These are phyloP conservation scores for Candida stauntonica DNA, from an alignment of 805 yeast species.

Conservation along the genomic window DNA sequence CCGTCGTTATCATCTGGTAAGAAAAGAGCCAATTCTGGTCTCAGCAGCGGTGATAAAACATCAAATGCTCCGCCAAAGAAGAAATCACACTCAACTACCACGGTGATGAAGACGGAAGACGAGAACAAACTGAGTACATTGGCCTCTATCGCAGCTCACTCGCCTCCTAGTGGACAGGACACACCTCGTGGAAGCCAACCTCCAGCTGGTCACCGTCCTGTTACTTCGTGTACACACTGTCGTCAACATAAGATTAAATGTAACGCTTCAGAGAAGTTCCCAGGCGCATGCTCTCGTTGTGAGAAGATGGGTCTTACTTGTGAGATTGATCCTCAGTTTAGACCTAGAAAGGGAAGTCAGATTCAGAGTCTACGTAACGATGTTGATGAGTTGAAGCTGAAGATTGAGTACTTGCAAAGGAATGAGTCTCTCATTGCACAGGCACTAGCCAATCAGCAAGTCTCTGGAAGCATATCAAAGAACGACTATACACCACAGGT, in stretches of 20 bases:
- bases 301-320: constrained; percentile 74
- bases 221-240: constrained; percentile 90
- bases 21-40: not conserved
- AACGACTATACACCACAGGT: constrained; percentile 19
- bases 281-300: constrained; percentile 80
- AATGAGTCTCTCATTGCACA: constrained; percentile 67
- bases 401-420: constrained; percentile 60
- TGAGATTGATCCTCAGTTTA: constrained; percentile 86
- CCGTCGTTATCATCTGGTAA: constrained; percentile 5
- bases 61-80: constrained; percentile 7
- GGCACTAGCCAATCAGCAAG: constrained; percentile 38
- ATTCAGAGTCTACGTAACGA: constrained; percentile 80
- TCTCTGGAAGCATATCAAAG: constrained; percentile 5
- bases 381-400: constrained; percentile 71
- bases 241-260: constrained; percentile 93
- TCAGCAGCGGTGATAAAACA: too few relatives aligned
- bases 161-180: constrained; percentile 9
- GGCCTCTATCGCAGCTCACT: constrained; percentile 14
- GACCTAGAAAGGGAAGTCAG: constrained; percentile 90
- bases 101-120: constrained; percentile 6
- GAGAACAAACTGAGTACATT: constrained; percentile 15
- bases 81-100: too few relatives aligned
- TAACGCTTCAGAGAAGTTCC: constrained; percentile 81
- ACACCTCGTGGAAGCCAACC: constrained; percentile 11
- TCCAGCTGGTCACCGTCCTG: constrained; percentile 72